Percentiles rank a stretch among this genome's conserved stretches.
Evolutionary conservation across 2,329 filamentous ascomycete species (phyloP).

Genomic region (Stagonosporopsis tanaceti): DNA sequence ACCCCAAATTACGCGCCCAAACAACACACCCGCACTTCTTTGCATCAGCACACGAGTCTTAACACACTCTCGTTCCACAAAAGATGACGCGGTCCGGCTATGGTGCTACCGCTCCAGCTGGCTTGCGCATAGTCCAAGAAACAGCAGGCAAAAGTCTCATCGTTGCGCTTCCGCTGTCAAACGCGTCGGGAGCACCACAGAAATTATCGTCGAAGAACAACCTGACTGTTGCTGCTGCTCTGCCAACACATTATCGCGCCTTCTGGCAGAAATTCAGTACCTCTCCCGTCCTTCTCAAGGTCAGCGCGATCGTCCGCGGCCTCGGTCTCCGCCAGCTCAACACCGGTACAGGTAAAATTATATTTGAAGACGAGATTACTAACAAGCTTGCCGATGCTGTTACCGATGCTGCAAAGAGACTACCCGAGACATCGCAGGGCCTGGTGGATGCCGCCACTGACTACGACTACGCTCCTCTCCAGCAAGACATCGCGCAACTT

Average conservation of each 20-base stretch:
- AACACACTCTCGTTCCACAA: background rate
- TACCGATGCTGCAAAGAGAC: background rate
- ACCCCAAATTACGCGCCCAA: too few relatives aligned
- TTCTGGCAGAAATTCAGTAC: constrained; percentile 3
- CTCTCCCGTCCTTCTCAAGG: background rate
- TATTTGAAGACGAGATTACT: background rate
- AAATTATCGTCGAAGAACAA: background rate
- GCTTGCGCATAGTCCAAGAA: background rate
- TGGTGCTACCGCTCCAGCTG: background rate
- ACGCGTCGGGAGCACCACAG: background rate
- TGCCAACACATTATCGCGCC: constrained; percentile 4
- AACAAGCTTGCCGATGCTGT: constrained; percentile 9
- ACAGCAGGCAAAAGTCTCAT: constrained; percentile 2
- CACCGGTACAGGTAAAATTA: background rate
- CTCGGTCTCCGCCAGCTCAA: constrained; percentile 15
- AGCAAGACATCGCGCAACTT: background rate
- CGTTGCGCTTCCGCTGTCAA: constrained; percentile 7
- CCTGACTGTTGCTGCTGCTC: too few relatives aligned
- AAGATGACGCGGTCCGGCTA: background rate
- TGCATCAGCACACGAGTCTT: background rate
- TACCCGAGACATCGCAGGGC: background rate
- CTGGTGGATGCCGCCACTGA: constrained; percentile 6
- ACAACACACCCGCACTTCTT: background rate
- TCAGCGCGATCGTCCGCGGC: constrained; percentile 1
- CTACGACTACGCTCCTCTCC: background rate